Percentiles rank a stretch among this genome's conserved stretches.
Conservation (phyloP, 768 basidiomycete genomes). For the Hericium rajendrae region DNA sequence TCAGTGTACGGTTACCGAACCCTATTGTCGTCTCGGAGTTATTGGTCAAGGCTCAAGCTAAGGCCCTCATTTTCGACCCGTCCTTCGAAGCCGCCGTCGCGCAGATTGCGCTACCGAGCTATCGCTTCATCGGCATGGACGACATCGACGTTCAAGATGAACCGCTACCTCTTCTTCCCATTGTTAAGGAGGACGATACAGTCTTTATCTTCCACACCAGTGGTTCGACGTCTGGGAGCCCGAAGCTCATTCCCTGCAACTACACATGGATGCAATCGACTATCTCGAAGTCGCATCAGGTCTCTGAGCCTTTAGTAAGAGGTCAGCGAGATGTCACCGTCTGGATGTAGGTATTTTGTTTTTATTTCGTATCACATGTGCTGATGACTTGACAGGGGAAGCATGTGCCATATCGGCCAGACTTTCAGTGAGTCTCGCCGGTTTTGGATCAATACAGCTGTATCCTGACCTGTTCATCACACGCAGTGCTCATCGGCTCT, state of each 20-base stretch:
- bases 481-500: constrained; percentile 57
- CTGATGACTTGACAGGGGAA: constrained; percentile 46
- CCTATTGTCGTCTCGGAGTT: constrained; percentile 64
- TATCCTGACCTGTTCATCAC: constrained; percentile 14
- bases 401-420: constrained; percentile 78
- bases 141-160: constrained; percentile 27
- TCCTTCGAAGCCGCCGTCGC: constrained; percentile 37
- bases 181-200: constrained; percentile 29
- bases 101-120: constrained; percentile 39
- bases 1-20: constrained; percentile 70
- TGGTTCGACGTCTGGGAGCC: constrained; percentile 77
- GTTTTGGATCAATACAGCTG: constrained; percentile 13
- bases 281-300: constrained; percentile 47
- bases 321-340: constrained; percentile 58
- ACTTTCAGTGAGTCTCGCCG: constrained; percentile 49
- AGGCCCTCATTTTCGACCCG: constrained; percentile 55
- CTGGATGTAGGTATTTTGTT: constrained; percentile 50
- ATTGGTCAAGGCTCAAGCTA: constrained; percentile 49
- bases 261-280: constrained; percentile 58
- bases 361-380: constrained; percentile 21
- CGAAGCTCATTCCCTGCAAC: constrained; percentile 67
- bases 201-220: constrained; percentile 73
- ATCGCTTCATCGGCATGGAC: constrained; percentile 34
- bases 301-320: constrained; percentile 37
- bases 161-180: constrained; percentile 34